Conservation (phyloP, 805 yeast species). For the Cyberlindnera samutprakarnensis region DNA sequence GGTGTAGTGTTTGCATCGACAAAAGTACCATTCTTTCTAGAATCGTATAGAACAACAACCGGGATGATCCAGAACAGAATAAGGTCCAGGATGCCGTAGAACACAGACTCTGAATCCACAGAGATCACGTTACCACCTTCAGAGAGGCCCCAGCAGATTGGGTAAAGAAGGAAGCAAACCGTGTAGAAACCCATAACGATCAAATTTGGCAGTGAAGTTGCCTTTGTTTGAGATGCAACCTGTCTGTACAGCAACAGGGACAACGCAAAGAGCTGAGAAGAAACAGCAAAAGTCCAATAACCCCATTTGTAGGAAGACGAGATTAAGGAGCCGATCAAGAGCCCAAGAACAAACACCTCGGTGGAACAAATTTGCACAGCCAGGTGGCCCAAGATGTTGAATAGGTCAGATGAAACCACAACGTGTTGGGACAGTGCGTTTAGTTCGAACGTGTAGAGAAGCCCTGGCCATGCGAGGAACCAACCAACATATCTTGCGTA, state of each 20-base stretch:
- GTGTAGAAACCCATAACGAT: conserved; percentile 24
- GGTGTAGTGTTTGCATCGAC: conserved; percentile 5
- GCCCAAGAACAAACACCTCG: conserved; percentile 43
- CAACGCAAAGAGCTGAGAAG: conserved; percentile 34
- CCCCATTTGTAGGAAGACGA: conserved; percentile 61
- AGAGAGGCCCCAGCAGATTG: conserved; percentile 42
- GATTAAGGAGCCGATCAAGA: conserved; percentile 51
- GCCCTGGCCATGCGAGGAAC: conserved; percentile 47
- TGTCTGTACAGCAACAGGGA: conserved; percentile 24
- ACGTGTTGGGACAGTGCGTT: conserved; percentile 15
- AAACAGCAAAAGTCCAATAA: conserved; percentile 48
- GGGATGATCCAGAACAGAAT: conserved; percentile 37
- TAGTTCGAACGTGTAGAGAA: conserved; percentile 25
- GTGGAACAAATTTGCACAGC: conserved; percentile 35
- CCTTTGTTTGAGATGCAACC: conserved; percentile 7
- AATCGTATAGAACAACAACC: conserved; percentile 20
- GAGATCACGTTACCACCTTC: conserved; percentile 51
- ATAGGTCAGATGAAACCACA: conserved; percentile 9
- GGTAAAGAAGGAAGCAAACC: conserved; percentile 34
- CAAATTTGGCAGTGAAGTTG: conserved; percentile 5
- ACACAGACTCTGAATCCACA: conserved; percentile 47
- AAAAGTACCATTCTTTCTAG: conserved; percentile 13
- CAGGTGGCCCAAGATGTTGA: conserved; percentile 21
- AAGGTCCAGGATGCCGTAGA: conserved; percentile 45
- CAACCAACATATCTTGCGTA: conserved; percentile 50